Conservation (phyloP, 306 rosid species). For the Hippophae gyantsensis region DNA sequence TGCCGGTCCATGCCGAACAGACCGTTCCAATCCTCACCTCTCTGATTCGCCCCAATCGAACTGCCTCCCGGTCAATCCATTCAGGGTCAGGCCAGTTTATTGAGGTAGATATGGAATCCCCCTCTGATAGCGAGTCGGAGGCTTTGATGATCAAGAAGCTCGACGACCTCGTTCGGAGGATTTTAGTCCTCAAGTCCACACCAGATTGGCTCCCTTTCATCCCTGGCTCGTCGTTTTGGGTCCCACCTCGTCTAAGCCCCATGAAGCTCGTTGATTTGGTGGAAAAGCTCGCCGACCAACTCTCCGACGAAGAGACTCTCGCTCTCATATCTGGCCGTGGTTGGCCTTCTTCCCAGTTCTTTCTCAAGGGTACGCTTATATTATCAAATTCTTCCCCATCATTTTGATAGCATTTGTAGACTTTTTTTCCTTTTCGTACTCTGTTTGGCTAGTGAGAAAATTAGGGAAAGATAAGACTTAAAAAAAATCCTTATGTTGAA, state of each 20-base stretch:
- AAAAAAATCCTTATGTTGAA: background rate
- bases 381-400: background rate
- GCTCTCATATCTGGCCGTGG: conserved; percentile 37
- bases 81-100: conserved; percentile 28
- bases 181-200: conserved; percentile 47
- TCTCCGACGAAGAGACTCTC: conserved; percentile 38
- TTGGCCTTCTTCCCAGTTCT: conserved; percentile 50
- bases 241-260: conserved; percentile 48
- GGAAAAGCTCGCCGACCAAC: conserved; percentile 23
- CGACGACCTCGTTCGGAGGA: conserved; percentile 51
- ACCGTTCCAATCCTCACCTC: background rate
- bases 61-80: conserved; percentile 18
- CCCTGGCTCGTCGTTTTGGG: conserved; percentile 91
- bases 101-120: conserved; percentile 38
- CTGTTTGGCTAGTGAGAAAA: conserved; percentile 3
- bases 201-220: conserved; percentile 85
- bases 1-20: no score
- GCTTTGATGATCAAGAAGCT: conserved; percentile 38
- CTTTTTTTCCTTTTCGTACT: background rate
- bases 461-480: background rate
- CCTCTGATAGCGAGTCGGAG: conserved; percentile 36
- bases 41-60: conserved; percentile 10
- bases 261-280: conserved; percentile 39
- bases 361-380: conserved; percentile 24
- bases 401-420: background rate